Evolutionary conservation across 148 eudicot species (phyloP).

Genomic region (Mesembryanthemum crystallinum): DNA sequence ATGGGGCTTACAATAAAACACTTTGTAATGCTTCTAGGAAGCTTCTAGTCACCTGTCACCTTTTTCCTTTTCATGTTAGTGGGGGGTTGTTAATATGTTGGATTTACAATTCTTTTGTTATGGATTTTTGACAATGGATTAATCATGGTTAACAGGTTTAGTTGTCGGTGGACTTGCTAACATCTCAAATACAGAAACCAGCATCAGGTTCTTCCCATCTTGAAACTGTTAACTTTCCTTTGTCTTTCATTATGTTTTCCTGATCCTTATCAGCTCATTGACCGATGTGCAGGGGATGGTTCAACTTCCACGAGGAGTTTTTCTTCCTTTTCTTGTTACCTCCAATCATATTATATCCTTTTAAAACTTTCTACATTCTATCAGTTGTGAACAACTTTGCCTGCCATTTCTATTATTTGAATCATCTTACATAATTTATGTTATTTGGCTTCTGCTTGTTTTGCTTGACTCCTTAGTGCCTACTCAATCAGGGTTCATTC

Average conservation of each 20-base stretch:
- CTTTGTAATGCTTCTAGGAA: not conserved
- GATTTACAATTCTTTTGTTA: not conserved
- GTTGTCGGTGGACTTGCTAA: conserved; percentile 97
- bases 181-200: conserved; percentile 86
- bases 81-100: not conserved
- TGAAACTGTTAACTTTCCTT: not conserved
- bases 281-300: conserved; percentile 71
- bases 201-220: conserved; percentile 61
- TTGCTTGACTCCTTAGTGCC: conserved; percentile 58
- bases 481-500: conserved; percentile 97
- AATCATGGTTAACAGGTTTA: conserved; percentile 52
- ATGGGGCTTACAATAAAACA: too few relatives aligned
- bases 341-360: conserved; percentile 97
- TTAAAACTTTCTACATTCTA: not conserved
- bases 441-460: conserved; percentile 21
- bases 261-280: conserved; percentile 7
- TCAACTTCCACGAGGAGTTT: conserved; percentile 98
- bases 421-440: not conserved
- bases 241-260: not conserved
- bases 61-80: not conserved
- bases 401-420: conserved; percentile 4
- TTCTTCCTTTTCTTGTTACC: conserved; percentile 96
- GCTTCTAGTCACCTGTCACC: not conserved
- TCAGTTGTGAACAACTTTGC: not conserved
- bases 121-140: conserved; percentile 2